phyloP scores from a whole-genome alignment of 495 filamentous ascomycete species.

The Penicillium longicatenatum region DNA sequence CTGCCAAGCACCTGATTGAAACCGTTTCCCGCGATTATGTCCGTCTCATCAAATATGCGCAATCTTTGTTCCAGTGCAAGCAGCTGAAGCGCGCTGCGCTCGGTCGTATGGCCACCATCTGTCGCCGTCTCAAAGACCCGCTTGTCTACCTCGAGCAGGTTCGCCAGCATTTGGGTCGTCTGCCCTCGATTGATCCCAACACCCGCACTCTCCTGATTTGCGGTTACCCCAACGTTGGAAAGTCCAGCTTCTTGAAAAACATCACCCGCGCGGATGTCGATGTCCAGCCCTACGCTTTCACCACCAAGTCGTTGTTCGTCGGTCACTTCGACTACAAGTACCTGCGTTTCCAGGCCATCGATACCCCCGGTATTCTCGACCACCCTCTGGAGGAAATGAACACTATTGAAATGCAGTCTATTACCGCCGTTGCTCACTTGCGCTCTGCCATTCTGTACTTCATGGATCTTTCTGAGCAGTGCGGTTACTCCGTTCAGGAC shows the following conservation, averaged over 20 bases:
- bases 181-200: slow-evolving; percentile 97
- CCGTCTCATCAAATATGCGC: slow-evolving; percentile 91
- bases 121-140: slow-evolving; percentile 88
- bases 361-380: slow-evolving; percentile 92
- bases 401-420: slow-evolving; percentile 98
- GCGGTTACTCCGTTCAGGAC: slow-evolving; percentile 88
- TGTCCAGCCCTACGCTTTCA: slow-evolving; percentile 98
- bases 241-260: slow-evolving; percentile 89
- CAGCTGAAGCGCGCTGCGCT: slow-evolving; percentile 86
- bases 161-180: slow-evolving; percentile 93
- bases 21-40: slow-evolving; percentile 94
- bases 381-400: slow-evolving; percentile 99
- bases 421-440: slow-evolving; percentile 95
- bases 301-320: slow-evolving; percentile 95
- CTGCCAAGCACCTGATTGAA: slow-evolving; percentile 95
- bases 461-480: slow-evolving; percentile 97
- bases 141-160: slow-evolving; percentile 97
- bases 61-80: slow-evolving; percentile 94
- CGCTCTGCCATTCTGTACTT: slow-evolving; percentile 95
- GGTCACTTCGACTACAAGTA: slow-evolving; percentile 99
- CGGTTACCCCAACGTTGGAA: slow-evolving; percentile 97
- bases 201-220: slow-evolving; percentile 93
- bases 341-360: slow-evolving; percentile 87
- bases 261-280: slow-evolving; percentile 96
- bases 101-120: slow-evolving; percentile 96